Base-by-base conservation (phyloP, 2,329 filamentous ascomycete genomes). In the Ceratocystis ficicola region DNA sequence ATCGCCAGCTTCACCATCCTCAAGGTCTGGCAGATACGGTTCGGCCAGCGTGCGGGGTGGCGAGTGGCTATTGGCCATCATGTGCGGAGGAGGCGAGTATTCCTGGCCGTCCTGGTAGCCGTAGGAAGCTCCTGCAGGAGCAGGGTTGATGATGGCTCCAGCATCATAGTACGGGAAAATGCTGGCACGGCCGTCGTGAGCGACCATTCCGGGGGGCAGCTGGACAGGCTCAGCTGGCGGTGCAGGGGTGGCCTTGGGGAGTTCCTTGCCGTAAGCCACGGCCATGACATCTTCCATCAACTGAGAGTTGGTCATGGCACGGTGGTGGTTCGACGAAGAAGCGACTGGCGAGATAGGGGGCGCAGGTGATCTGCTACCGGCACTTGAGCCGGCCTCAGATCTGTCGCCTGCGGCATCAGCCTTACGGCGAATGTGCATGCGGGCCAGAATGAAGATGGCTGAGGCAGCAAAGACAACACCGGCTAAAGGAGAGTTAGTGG, bases 381-480 rank as follows among this genome's bases (percentile, higher is more conserved):
- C 7, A 15, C 20, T 63, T n/a, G 48, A 63, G 44, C 61, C 32
- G 7, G 63, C 50, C 10, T 55, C 63, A 3, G 36, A 52, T 36
- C 44, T 44, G 36, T 64, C 62, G 36, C 44, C 41, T 10, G 62
- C 41, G 6, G 60, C 32, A 2, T 20, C 62, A 7, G 61, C 15
- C 36, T 67, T 63, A 15, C 60, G 44, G 28, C 66, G 63, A 22
- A 67, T 65, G 25, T 57, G 59, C 57, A 66, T 62, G 50, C 66
- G 66, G 22, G 60, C 44, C 8, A 67, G 22, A 32, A 67, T 63
- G 28, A 67, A 67, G 52, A 62, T 50, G 5, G 63, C 59, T 1
- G 66, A 67, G 32, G 66, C 66, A 48, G 60, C 59, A 32, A 67
- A 67, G 12, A 67, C 66, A 30, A 67, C 63, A 28, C 66, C 66